A percentile compares a stretch with the other conserved stretches of the same genome.
Evolutionary conservation across 2,329 filamentous ascomycete species (phyloP).

Genomic region (Penicillium sp.): DNA sequence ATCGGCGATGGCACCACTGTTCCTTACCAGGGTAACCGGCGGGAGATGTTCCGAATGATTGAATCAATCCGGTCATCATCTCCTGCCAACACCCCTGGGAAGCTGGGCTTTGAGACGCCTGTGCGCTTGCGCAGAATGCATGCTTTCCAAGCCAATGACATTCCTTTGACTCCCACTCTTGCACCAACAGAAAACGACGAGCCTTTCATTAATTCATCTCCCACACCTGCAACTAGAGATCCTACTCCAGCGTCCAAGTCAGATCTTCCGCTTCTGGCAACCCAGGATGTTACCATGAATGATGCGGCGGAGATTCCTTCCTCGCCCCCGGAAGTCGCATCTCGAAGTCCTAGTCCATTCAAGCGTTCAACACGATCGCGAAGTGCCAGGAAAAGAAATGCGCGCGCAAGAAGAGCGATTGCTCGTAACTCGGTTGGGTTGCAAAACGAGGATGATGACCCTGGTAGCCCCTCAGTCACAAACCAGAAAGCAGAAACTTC

Average conservation of each 20-base stretch:
- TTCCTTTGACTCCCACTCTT: conserved; percentile 42
- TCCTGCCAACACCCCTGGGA: conserved; percentile 24
- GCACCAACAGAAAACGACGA: conserved; percentile 39
- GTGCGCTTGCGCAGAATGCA: conserved; percentile 25
- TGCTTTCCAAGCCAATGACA: conserved; percentile 23
- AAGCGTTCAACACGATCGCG: conserved; percentile 8
- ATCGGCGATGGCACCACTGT: conserved; percentile 57
- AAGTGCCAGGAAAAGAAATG: conserved; percentile 9
- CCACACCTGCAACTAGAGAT: conserved; percentile 44
- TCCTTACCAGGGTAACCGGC: conserved; percentile 66
- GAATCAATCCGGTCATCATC: conserved; percentile 56
- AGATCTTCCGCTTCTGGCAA: conserved; percentile 30
- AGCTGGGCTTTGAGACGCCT: conserved; percentile 27
- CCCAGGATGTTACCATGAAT: conserved; percentile 15
- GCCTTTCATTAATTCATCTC: conserved; percentile 48
- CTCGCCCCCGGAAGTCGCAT: conserved; percentile 31
- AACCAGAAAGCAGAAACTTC: too few species aligned
- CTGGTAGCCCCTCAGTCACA: not conserved
- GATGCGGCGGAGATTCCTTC: conserved; percentile 29
- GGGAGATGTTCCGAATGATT: conserved; percentile 60
- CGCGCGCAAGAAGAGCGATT: conserved; percentile 15
- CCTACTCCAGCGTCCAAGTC: conserved; percentile 23
- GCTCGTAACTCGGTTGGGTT: not conserved
- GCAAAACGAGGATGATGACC: conserved; percentile 9
- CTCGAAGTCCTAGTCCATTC: conserved; percentile 19